phyloP scores from a whole-genome alignment of 805 yeast species.

The Candida qinlingensis region DNA sequence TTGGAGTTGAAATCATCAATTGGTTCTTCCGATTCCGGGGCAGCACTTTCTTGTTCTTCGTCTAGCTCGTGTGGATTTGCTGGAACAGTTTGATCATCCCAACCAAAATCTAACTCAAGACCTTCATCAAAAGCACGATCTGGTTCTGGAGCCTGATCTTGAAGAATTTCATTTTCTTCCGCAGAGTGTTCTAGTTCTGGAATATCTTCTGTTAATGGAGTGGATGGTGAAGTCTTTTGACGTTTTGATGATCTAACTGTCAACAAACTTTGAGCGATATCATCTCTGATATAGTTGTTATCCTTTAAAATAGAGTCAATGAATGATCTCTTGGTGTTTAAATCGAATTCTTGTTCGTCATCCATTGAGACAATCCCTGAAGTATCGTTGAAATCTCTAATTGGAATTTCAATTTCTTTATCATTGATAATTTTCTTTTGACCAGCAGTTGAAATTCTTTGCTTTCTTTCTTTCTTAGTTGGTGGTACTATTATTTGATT shows the following conservation, averaged over 20 bases:
- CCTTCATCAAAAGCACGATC: slow-evolving; percentile 11
- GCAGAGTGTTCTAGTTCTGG: slow-evolving; percentile 20
- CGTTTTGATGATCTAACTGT: slow-evolving; percentile 14
- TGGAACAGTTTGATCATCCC: slow-evolving; percentile 26
- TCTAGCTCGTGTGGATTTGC: slow-evolving; percentile 1
- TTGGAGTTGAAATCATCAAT: slow-evolving; percentile 12
- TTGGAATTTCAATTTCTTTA: slow-evolving; percentile 22
- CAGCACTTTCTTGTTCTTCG: slow-evolving; percentile 11
- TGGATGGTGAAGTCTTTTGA: slow-evolving; percentile 12
- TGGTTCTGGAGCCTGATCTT: not conserved
- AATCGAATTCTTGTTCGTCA: slow-evolving; percentile 3
- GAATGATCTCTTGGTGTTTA: slow-evolving; percentile 16
- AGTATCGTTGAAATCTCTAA: slow-evolving; percentile 16
- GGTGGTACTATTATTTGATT: slow-evolving; percentile 3
- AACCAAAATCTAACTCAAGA: slow-evolving; percentile 31
- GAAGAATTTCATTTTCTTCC: slow-evolving; percentile 5
- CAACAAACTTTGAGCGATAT: slow-evolving; percentile 14
- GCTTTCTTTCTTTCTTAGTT: slow-evolving; percentile 10
- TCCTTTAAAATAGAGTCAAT: slow-evolving; percentile 15
- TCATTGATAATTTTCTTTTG: slow-evolving; percentile 21
- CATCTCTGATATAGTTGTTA: slow-evolving; percentile 12
- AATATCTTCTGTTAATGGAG: slow-evolving; percentile 11
- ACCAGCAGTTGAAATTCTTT: slow-evolving; percentile 11
- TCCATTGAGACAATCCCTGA: slow-evolving; percentile 4
- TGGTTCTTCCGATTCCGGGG: slow-evolving; percentile 16